Conservation (phyloP, 139 green algal genomes). For the Volvox africanus region DNA sequence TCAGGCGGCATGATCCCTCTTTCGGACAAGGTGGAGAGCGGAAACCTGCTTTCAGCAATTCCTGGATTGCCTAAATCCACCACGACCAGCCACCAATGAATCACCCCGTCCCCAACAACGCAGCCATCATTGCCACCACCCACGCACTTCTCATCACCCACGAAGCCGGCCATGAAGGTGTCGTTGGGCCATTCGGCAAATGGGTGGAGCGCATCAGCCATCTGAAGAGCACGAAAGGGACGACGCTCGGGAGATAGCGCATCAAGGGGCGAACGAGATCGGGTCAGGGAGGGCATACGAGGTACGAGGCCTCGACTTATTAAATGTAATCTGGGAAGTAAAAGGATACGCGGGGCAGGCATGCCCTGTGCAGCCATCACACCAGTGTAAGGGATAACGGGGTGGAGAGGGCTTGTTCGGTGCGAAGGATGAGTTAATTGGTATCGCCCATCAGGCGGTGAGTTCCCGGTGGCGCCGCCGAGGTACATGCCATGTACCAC, state of each 20-base stretch:
- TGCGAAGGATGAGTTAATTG: background rate
- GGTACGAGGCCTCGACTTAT: too few relatives aligned
- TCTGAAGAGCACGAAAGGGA: background rate
- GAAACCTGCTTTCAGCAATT: too few relatives aligned
- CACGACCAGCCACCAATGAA: too few relatives aligned
- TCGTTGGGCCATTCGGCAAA: background rate
- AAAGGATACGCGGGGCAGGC: background rate
- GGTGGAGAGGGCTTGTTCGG: too few relatives aligned
- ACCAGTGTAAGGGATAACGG: background rate
- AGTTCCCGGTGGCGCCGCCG: background rate
- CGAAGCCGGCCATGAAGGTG: slow-evolving; percentile 7
- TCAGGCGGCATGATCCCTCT: too few relatives aligned
- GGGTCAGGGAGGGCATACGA: too few relatives aligned
- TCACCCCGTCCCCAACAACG: background rate
- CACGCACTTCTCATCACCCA: slow-evolving; percentile 18
- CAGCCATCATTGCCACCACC: background rate
- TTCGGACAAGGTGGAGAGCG: too few relatives aligned
- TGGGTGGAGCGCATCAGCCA: background rate
- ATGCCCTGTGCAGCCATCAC: background rate
- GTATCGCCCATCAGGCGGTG: background rate
- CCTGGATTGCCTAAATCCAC: too few relatives aligned
- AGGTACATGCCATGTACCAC: too few relatives aligned
- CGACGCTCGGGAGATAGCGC: too few relatives aligned
- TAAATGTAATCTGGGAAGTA: background rate
- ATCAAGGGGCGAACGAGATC: too few relatives aligned